Evolutionary conservation across 176 grass and related monocot species (phyloP).

Genomic region (Oryza australiensis): DNA sequence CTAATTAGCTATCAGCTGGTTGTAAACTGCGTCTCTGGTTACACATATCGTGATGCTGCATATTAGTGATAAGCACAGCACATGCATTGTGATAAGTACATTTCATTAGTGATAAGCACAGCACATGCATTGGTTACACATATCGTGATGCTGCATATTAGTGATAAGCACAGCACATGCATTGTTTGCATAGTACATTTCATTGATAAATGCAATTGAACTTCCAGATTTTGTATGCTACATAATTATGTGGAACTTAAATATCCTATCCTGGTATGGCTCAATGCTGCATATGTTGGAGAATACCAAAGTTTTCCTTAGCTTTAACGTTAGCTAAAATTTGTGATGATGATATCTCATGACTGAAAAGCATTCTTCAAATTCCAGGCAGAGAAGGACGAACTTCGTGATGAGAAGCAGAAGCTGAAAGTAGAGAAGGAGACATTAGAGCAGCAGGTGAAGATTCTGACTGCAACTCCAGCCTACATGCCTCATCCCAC

Average conservation of each 20-base stretch:
- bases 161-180: too few species aligned
- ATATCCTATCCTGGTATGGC: background rate
- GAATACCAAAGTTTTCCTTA: background rate
- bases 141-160: too few species aligned
- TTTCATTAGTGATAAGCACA: too few species aligned
- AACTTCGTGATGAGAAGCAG: slow-evolving; percentile 79
- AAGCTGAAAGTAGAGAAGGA: slow-evolving; percentile 70
- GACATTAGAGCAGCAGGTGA: slow-evolving; percentile 63
- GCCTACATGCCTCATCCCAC: slow-evolving; percentile 59
- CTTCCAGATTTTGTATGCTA: background rate
- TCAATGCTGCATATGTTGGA: background rate
- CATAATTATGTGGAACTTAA: background rate
- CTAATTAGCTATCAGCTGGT: too few species aligned
- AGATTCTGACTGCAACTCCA: slow-evolving; percentile 51
- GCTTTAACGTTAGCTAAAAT: background rate
- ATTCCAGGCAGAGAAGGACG: slow-evolving; percentile 71
- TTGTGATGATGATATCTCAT: background rate
- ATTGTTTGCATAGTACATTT: too few species aligned
- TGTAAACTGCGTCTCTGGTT: background rate
- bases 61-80: too few species aligned
- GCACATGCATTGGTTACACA: too few species aligned
- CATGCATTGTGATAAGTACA: too few species aligned
- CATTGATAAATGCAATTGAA: background rate
- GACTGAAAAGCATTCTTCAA: background rate
- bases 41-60: background rate